Evolutionary conservation across 2,329 filamentous ascomycete genomes (phyloP), one percentile per base, ranked within the genome.

Genomic region (Aspergillus sp.): DNA sequence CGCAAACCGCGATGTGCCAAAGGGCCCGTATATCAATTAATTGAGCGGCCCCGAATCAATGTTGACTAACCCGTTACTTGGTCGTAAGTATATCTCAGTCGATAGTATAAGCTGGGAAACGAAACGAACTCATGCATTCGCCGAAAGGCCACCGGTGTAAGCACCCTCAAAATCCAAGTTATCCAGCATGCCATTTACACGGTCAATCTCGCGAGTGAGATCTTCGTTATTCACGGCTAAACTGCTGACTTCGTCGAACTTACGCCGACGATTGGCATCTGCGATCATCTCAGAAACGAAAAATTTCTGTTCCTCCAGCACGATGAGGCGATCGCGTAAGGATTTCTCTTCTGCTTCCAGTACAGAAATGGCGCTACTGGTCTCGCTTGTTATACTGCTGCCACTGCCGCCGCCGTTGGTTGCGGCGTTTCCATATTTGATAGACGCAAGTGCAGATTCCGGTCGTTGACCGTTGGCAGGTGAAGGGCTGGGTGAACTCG

Each of bases 221-320:
- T 95, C 90, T 47, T 93, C 87, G 29, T 88, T 70, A 57, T 95
- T 95, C 48, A 83, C 77, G 3, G 82, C 82, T 47, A 96, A 70
- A 7, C 86, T 87, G 47, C 81, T 80, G 2, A 94, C 86, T 66
- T 96, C 90, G 59, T 95, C 90, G 55, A 94, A 94, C 48, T 87
- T 82, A 29, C 87, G 75, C 7, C 85, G 80, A 38, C 82, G 83
- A 42, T 83, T 84, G 0, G 89, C 88, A 50, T 83, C 80, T 5
- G 79, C 80, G 40, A 94, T 80, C 88, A 94, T 94, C 56, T 87
- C 82, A 34, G 83, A 81, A 0, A 96, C 88, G 68, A 95, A 81
- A 67, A 94, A 94, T 53, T 83, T 85, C 65, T 96, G 90, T 68
- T 96, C 90, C 64, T 95, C 88, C 1, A 96, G 75, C 5, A 96